Evolutionary conservation across 441 rosid species (phyloP).

Genomic region (Populus hybrid): DNA sequence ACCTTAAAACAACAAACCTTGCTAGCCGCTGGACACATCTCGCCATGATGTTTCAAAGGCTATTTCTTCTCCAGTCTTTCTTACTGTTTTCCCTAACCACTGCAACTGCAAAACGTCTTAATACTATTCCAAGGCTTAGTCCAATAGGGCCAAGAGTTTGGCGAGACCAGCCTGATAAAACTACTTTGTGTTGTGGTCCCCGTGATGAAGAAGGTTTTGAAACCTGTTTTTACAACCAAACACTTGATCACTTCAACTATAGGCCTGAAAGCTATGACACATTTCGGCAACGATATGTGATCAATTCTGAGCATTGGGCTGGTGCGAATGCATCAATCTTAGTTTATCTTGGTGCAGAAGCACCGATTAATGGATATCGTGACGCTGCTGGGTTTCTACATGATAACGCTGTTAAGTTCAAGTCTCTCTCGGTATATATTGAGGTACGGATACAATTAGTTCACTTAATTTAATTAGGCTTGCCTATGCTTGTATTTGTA

Average conservation of each 20-base stretch:
- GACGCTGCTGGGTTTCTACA: conserved; percentile 32
- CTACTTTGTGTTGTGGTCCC: neutral
- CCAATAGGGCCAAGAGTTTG: conserved; percentile 19
- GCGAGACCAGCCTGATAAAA: conserved; percentile 5
- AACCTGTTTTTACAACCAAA: conserved; percentile 44
- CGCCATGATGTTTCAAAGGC: no score
- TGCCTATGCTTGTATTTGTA: no score
- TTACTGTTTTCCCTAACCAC: neutral
- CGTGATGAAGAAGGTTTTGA: conserved; percentile 23
- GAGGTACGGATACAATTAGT: conserved; percentile 40
- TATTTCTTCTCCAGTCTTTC: neutral
- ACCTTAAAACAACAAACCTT: no score
- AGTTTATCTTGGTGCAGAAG: conserved; percentile 58
- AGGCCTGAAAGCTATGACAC: conserved; percentile 55
- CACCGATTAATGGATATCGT: conserved; percentile 30
- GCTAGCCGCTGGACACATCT: neutral
- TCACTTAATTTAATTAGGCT: no score
- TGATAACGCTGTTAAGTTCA: conserved; percentile 45
- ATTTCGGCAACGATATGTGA: conserved; percentile 54
- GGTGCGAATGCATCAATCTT: conserved; percentile 52
- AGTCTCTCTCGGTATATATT: conserved; percentile 52
- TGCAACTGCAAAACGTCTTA: conserved; percentile 7
- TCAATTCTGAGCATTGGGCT: conserved; percentile 51
- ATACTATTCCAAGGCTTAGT: conserved; percentile 33
- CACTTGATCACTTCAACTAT: conserved; percentile 69